These are phyloP conservation scores for Plenodomus biglobosus DNA, from an alignment of 2,329 filamentous ascomycete genomes.

Conservation along the genomic window DNA sequence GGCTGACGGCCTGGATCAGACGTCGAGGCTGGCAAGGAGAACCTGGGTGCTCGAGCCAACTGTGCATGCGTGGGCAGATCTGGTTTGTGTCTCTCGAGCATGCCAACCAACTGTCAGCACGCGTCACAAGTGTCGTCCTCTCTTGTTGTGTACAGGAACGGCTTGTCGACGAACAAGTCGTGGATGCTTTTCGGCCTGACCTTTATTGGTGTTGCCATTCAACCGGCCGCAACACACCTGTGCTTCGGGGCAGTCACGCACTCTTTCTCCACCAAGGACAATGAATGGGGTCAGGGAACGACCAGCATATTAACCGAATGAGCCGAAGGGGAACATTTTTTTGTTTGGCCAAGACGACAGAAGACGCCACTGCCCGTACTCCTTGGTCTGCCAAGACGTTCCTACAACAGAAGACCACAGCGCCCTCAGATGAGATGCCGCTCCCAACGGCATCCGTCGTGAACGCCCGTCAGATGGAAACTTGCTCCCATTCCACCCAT, in stretches of 20 bases:
- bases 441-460: slow-evolving; percentile 10
- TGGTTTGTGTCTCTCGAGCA: neutral
- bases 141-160: no score
- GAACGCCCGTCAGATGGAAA: slow-evolving; percentile 11
- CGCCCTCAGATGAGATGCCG: no score
- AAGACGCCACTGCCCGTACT: slow-evolving; percentile 7
- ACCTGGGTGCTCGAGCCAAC: slow-evolving; percentile 1
- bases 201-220: neutral
- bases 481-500: slow-evolving; percentile 4
- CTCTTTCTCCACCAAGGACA: neutral
- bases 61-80: neutral
- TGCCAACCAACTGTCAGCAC: neutral
- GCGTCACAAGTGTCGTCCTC: no score
- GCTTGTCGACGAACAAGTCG: neutral
- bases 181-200: neutral
- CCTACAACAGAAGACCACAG: slow-evolving; percentile 1
- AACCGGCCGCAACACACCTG: neutral
- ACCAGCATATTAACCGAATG: slow-evolving; percentile 9
- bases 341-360: slow-evolving; percentile 4
- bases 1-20: neutral
- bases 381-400: slow-evolving; percentile 4
- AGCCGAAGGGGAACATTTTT: slow-evolving; percentile 3
- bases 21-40: neutral
- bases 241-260: neutral
- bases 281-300: no score